Evolutionary conservation across 192 early-diverging fungal genomes (phyloP).

Genomic region (Irineochytrium annulatum): DNA sequence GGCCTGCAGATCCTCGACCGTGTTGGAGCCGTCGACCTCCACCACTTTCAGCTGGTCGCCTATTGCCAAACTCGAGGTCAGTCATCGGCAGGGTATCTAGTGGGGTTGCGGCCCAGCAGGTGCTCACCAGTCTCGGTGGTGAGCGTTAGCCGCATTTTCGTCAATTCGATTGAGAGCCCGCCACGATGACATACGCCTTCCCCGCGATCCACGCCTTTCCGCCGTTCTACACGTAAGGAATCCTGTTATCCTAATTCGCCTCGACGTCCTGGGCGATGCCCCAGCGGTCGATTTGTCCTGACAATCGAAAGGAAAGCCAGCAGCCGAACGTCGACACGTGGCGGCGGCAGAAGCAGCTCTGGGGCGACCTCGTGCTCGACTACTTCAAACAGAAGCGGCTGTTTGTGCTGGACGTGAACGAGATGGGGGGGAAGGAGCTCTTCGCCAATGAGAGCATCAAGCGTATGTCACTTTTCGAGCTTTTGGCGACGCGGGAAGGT

Average conservation of each 20-base stretch:
- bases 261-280: background rate
- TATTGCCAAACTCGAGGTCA: too few species aligned
- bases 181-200: constrained; percentile 53
- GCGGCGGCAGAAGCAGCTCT: constrained; percentile 75
- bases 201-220: constrained; percentile 86
- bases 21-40: constrained; percentile 21
- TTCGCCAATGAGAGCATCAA: constrained; percentile 71
- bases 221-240: constrained; percentile 85
- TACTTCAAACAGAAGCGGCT: constrained; percentile 66
- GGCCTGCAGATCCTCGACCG: constrained; percentile 41
- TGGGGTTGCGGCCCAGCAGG: too few species aligned
- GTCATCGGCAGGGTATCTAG: too few species aligned
- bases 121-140: too few species aligned
- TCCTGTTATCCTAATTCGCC: too few species aligned
- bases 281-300: background rate
- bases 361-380: constrained; percentile 70
- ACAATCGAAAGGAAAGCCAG: constrained; percentile 21
- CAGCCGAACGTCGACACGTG: constrained; percentile 80
- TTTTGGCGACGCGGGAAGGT: background rate
- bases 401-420: constrained; percentile 60
- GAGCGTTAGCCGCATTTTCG: too few species aligned
- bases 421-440: constrained; percentile 44
- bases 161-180: too few species aligned
- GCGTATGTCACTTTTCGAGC: constrained; percentile 33
- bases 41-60: too few species aligned